Evolutionary conservation across 2,329 filamentous ascomycete genomes (phyloP), one percentile per base, ranked within the genome.

Genomic region (Talaromyces islandicus): DNA sequence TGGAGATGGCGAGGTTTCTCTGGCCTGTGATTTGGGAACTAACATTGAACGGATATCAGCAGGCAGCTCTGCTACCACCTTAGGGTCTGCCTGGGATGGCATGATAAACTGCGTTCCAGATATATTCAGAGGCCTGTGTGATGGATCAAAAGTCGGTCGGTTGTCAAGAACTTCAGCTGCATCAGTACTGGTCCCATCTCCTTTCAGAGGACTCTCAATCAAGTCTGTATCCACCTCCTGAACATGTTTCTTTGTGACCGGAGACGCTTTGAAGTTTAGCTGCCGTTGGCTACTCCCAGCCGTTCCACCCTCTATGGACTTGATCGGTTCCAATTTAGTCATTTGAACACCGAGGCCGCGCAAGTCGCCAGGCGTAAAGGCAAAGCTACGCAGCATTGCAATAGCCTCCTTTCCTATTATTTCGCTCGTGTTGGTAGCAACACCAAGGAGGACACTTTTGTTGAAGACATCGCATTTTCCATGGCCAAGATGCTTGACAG

Each of bases 381-480:
- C 88, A 72, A 90, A 93, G 2, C 88, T 87, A 58, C 89, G 87
- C 58, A 99, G 76, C 56, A 97, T 89, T 0, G 88, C 87, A n/a
- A 96, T 80, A 0, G 92, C 90, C 73, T 97, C 92, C 69, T 89
- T 92, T 0, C 86, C 86, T 43, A 97, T 82, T 1, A 84, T 73
- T 29, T 88, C 85, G 29, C 84, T 82, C 56, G 86, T 83, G 70
- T 95, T 89, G 0, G 93, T 97, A 4, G 92, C 87, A 17, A 97
- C 85, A 0, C 93, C 92, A 62, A 99, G 88, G 1, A 86, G 73
- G 9, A 88, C 75, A 67, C 91, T 96, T 73, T 95, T 97, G 78
- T 91, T 97, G 78, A 92, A 95, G 0, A 87, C 90, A 70, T 99
- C 94, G 69, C 94, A 99, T 74, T 92, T 93, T 1, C 94, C 94